Conservation (phyloP, 2,329 filamentous ascomycete genomes). For the Zymoseptoria passerinii region DNA sequence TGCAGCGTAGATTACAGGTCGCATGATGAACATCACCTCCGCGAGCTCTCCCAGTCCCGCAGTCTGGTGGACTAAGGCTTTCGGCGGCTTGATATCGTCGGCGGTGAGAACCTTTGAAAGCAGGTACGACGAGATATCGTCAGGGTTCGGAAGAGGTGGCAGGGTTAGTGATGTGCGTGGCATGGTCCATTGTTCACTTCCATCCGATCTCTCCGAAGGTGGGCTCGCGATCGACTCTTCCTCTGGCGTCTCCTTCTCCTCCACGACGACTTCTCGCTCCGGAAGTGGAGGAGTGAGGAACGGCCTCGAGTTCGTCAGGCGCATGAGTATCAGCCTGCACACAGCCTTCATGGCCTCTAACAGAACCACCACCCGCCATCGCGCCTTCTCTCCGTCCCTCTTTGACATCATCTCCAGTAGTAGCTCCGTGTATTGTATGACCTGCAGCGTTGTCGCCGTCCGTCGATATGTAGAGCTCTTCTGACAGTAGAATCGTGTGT, state of each 20-base stretch:
- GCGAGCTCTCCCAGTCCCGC: slow-evolving; percentile 70
- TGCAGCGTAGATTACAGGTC: slow-evolving; percentile 78
- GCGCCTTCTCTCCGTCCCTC: slow-evolving; percentile 66
- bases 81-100: slow-evolving; percentile 91
- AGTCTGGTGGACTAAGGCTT: slow-evolving; percentile 70
- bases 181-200: slow-evolving; percentile 65
- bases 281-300: slow-evolving; percentile 77
- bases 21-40: slow-evolving; percentile 84
- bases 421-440: slow-evolving; percentile 89
- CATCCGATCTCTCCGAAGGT: slow-evolving; percentile 33
- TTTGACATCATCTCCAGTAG: slow-evolving; percentile 98
- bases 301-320: slow-evolving; percentile 73
- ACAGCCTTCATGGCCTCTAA: slow-evolving; percentile 81
- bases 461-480: slow-evolving; percentile 65
- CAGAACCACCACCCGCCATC: slow-evolving; percentile 80
- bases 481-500: slow-evolving; percentile 56
- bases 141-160: slow-evolving; percentile 69
- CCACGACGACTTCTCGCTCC: slow-evolving; percentile 65
- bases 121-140: slow-evolving; percentile 79
- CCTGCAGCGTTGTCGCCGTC: slow-evolving; percentile 73
- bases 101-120: slow-evolving; percentile 85
- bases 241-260: slow-evolving; percentile 29
- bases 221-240: slow-evolving; percentile 38
- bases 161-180: slow-evolving; percentile 84
- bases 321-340: slow-evolving; percentile 70